Conservation (phyloP, 1,284 basidiomycete genomes). For the Ustilago lituana region DNA sequence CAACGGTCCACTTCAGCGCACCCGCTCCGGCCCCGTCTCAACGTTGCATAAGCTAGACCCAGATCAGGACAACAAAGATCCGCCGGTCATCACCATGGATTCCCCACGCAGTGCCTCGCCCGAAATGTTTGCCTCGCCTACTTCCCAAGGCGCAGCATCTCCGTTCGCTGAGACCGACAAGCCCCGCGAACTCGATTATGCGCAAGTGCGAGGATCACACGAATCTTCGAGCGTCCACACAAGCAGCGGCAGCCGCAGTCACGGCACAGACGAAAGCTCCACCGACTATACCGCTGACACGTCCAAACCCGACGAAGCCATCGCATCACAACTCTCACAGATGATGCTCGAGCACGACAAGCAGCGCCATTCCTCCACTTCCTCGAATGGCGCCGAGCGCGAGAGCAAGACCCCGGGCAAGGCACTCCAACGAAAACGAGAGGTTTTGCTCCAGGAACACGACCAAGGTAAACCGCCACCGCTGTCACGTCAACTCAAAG, state of each 20-base stretch:
- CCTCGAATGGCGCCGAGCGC: too few species aligned
- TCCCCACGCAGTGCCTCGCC: conserved; percentile 20
- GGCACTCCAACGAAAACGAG: background rate
- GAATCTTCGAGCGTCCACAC: conserved; percentile 9
- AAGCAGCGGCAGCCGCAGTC: conserved; percentile 4
- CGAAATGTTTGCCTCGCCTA: conserved; percentile 22
- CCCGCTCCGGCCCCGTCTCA: conserved; percentile 24
- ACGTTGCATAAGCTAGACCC: conserved; percentile 19
- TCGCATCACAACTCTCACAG: conserved; percentile 9
- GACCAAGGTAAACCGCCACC: too few species aligned
- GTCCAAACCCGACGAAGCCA: conserved; percentile 14
- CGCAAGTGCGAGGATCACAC: background rate
- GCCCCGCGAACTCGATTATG: too few species aligned
- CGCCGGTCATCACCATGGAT: conserved; percentile 24
- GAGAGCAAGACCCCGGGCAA: background rate
- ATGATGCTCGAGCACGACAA: conserved; percentile 20
- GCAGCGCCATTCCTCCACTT: background rate
- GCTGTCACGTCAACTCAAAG: too few species aligned
- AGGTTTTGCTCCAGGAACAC: background rate
- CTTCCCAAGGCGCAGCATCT: conserved; percentile 1
- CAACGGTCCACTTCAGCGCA: conserved; percentile 35
- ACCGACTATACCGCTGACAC: conserved; percentile 10
- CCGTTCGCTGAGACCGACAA: too few species aligned
- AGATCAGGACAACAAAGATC: background rate
- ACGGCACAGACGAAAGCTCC: background rate